phyloP scores from a whole-genome alignment of 1,284 basidiomycete genomes.

The Tilletia horrida region DNA sequence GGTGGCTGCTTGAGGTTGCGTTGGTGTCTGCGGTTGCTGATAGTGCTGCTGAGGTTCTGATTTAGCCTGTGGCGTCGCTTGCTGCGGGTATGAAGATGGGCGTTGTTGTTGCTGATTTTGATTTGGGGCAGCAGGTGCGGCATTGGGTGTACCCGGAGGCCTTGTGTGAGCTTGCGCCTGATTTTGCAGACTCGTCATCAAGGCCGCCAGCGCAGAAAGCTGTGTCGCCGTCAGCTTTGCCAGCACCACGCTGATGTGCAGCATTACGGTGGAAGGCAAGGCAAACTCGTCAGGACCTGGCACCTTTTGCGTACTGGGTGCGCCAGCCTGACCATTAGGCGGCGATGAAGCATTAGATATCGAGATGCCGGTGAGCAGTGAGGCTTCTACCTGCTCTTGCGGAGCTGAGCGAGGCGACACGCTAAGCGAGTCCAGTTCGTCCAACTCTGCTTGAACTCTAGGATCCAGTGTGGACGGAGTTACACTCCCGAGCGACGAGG shows the following conservation, averaged over 20 bases:
- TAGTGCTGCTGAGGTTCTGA: not conserved
- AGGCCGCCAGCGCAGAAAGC: slow-evolving; percentile 43
- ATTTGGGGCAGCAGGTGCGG: not conserved
- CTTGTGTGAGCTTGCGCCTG: slow-evolving; percentile 20
- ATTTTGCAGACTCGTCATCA: slow-evolving; percentile 50
- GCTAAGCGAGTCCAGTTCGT: slow-evolving; percentile 3
- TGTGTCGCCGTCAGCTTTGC: slow-evolving; percentile 45
- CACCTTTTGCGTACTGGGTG: not conserved
- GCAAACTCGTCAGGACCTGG: slow-evolving; percentile 20
- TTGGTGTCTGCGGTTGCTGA: not conserved
- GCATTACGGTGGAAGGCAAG: slow-evolving; percentile 33
- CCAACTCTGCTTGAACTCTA: not conserved
- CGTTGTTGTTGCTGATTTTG: not conserved
- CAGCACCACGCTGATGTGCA: slow-evolving; percentile 50
- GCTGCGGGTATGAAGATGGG: not conserved
- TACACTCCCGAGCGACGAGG: not conserved
- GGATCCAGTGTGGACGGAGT: not conserved
- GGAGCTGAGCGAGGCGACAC: slow-evolving; percentile 32
- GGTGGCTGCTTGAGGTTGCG: not conserved
- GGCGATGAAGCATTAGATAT: not conserved
- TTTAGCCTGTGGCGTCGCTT: not conserved
- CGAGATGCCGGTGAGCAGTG: slow-evolving; percentile 46
- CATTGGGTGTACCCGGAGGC: not conserved
- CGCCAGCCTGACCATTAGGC: slow-evolving; percentile 28
- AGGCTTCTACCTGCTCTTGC: slow-evolving; percentile 41